Evolutionary conservation across 768 basidiomycete species (phyloP), one percentile per base, ranked within the genome.

Genomic region (Gelatoporia subvermispora): DNA sequence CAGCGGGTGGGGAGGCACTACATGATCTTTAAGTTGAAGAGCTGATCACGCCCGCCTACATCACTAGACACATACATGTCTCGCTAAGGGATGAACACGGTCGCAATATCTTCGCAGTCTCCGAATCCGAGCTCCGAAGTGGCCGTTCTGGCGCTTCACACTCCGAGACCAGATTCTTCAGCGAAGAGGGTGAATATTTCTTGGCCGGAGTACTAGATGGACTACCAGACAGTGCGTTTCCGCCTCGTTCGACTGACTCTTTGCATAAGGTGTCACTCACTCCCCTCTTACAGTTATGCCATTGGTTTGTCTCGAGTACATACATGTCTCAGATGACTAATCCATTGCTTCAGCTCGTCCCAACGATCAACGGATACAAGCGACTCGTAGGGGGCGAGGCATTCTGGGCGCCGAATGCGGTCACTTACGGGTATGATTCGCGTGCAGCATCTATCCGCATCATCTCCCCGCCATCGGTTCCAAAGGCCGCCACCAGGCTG

Each of bases 361-460:
- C 91, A 1, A 95, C 89, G 0, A 85, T 96, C 68, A 95, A 95
- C 60, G 93, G 95, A 8, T 99, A 99, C 73, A 99, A 98, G 64
- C 90, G 96, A 15, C 80, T 99, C 8, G 85, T 91, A 17, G 93
- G 89, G 17, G 93, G 93, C 11, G 92, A 93, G 64, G 85, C 86
- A 3, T 93, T 88, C 73, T 96, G 91, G 90, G 93, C 93, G 4
- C 93, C 93, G 0, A 94, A 92, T 58, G 82, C 91, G 3, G 78
- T 91, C 16, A 94, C 93, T 3, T 97, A 93, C 64, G 95, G 94
- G 9, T 97, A 94, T 63, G 96, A 99, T 67, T 93, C 90, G 18
- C 88, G 96, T 31, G 85, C 85, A 0, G 93, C 93, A 10, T 92
- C 91, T 9, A 79, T 98, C 42, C 84, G 96, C 38, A 88, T 99